Evolutionary conservation across 202 grass and related monocot genomes (phyloP), one percentile per base, ranked within the genome.

Genomic region (Brachypodium distachyon): DNA sequence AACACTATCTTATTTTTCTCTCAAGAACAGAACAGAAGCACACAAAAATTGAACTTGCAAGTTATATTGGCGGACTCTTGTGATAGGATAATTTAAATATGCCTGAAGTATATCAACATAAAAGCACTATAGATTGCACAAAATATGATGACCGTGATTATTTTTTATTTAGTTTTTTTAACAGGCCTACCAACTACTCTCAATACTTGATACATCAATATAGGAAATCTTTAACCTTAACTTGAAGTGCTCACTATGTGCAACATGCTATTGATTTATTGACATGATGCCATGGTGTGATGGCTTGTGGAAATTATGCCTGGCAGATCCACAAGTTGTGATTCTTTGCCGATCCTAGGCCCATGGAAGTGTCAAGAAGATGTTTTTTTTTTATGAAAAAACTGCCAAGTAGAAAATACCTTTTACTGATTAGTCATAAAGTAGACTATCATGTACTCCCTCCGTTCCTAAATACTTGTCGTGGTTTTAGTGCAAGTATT

Each of bases 211-310:
- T 13, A 7, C 13, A 27, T 60, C 36, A 64, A 72, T 10, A 58
- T 58, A 73, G 8, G 31, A 72, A 85, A 80, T 85, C 31, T 67
- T 59, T 38, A 49, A 25, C 55, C 26, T 49, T 67, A 41, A 32
- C 8, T 65, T 44, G 25, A 61, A 49, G 41, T 67, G 50, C 28
- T 28, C 29, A 64, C 22, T 22, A 2, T 48, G 59, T 40, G 63
- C 42, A 85, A 80, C 34, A 39, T 21, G 58, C 9, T 57, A 50
- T 21, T 41, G 36, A 5, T 27, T 26, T 58, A 65, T 74, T 9
- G 22, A 79, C 3, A 46, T 63, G 37, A 42, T 37, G 31, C 13
- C 29, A 63, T 19, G 26, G 12, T 36, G 5, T 39, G 32, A 66
- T 40, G 60, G 38, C 19, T 16, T 17, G 41, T 48, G 56, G 56